Conservation (phyloP, 2,329 filamentous ascomycete genomes). For the Colletotrichum nymphaeae region DNA sequence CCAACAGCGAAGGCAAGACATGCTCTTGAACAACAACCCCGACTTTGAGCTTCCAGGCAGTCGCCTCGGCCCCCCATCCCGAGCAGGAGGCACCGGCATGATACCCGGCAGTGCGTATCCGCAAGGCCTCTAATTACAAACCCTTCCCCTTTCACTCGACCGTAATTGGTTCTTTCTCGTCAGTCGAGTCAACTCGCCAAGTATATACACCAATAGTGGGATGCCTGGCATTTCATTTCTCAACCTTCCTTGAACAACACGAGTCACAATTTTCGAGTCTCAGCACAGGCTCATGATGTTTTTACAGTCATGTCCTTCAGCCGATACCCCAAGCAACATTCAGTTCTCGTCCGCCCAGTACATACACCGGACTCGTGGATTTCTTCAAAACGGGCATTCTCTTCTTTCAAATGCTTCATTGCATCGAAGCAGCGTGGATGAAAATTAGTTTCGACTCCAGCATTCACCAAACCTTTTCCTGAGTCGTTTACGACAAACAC, state of each 20-base stretch:
- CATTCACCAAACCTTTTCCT: conserved; percentile 2
- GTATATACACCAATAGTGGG: conserved; percentile 26
- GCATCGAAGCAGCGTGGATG: conserved; percentile 23
- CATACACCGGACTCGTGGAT: conserved; percentile 33
- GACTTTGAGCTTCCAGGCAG: conserved; percentile 80
- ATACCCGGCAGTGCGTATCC: conserved; percentile 67
- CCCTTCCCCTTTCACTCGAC: conserved; percentile 9
- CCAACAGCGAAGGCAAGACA: conserved; percentile 72
- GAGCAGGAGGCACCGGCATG: conserved; percentile 54
- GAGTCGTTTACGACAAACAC: neutral
- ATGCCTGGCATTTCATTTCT: conserved; percentile 33
- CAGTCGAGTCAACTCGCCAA: conserved; percentile 28
- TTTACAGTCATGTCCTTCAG: conserved; percentile 30
- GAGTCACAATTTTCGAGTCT: conserved; percentile 31
- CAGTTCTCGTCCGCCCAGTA: conserved; percentile 32
- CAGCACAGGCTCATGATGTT: conserved; percentile 31
- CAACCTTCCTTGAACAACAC: conserved; percentile 30
- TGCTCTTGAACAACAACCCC: conserved; percentile 82
- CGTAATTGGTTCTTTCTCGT: conserved; percentile 24
- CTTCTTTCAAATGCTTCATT: conserved; percentile 27
- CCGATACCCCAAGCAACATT: conserved; percentile 32
- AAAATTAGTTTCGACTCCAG: conserved; percentile 10
- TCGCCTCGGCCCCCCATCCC: conserved; percentile 43
- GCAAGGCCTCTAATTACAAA: conserved; percentile 41
- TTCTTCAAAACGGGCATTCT: conserved; percentile 25